phyloP scores from a whole-genome alignment of 2,329 filamentous ascomycete genomes.

The Ophiosphaerella korrae region DNA sequence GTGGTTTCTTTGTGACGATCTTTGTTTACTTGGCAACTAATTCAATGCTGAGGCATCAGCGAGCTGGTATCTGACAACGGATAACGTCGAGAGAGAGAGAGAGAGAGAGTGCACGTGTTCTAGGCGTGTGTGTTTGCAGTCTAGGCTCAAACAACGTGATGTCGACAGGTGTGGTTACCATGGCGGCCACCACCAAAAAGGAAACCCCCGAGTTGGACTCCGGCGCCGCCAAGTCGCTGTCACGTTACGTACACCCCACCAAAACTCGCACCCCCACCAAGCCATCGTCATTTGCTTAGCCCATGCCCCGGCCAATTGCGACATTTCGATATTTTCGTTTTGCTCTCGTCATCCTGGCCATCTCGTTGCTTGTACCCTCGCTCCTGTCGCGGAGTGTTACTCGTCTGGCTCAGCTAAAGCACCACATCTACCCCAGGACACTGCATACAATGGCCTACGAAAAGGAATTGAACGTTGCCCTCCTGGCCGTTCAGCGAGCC shows the following conservation, averaged over 20 bases:
- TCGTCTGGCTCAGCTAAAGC: conserved; percentile 37
- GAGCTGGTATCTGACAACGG: not conserved
- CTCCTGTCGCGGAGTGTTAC: conserved; percentile 34
- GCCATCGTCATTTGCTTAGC: conserved; percentile 12
- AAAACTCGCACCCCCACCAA: conserved; percentile 19
- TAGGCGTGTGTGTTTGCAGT: not conserved
- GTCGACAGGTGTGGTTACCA: conserved; percentile 12
- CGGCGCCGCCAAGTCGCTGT: conserved; percentile 12
- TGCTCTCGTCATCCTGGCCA: conserved; percentile 40
- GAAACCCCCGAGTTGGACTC: conserved; percentile 21
- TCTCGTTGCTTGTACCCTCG: conserved; percentile 34
- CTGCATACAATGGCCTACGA: conserved; percentile 61
- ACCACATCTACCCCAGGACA: conserved; percentile 33
- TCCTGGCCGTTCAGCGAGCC: conserved; percentile 87
- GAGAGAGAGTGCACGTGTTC: no score
- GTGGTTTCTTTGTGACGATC: conserved; percentile 17
- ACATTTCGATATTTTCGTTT: conserved; percentile 39
- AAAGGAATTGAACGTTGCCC: conserved; percentile 80
- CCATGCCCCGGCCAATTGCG: conserved; percentile 29
- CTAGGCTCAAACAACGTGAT: not conserved
- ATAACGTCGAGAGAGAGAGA: not conserved
- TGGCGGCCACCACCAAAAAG: conserved; percentile 21
- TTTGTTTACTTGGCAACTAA: conserved; percentile 29
- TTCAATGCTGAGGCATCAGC: not conserved
- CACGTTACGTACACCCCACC: conserved; percentile 11